Evolutionary conservation across 495 filamentous ascomycete species (phyloP).

Genomic region (Penicillium cosmopolitanum): DNA sequence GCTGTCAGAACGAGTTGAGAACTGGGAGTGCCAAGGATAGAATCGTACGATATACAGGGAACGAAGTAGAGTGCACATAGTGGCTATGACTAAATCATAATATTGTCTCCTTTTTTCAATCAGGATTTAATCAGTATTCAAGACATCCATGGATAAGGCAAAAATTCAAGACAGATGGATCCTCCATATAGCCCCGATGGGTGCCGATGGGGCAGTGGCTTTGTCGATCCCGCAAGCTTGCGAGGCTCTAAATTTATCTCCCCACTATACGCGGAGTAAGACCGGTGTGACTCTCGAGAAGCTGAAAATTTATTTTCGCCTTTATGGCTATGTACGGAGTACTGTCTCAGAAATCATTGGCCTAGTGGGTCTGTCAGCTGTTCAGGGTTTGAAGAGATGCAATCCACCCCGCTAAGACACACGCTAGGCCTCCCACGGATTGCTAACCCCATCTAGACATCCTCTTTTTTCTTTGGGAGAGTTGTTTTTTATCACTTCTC

Average conservation of each 20-base stretch:
- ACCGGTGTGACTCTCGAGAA: too few relatives aligned
- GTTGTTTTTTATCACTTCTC: not conserved
- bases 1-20: slow-evolving; percentile 24
- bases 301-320: not conserved
- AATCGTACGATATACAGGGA: not conserved
- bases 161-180: not conserved
- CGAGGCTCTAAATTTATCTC: slow-evolving; percentile 3
- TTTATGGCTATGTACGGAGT: not conserved
- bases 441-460: not conserved
- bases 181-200: not conserved
- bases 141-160: not conserved
- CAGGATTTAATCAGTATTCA: not conserved
- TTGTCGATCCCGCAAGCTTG: slow-evolving; percentile 1
- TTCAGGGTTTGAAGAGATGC: not conserved
- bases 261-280: not conserved
- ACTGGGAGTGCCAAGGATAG: slow-evolving; percentile 27
- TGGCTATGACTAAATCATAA: slow-evolving; percentile 1
- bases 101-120: not conserved
- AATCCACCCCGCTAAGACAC: not conserved
- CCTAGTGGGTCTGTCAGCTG: not conserved
- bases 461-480: not conserved
- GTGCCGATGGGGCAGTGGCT: not conserved
- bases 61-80: slow-evolving; percentile 5
- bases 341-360: slow-evolving; percentile 4
- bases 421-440: not conserved